phyloP scores from a whole-genome alignment of 2,329 filamentous ascomycete species.

The Colletotrichum sp. region DNA sequence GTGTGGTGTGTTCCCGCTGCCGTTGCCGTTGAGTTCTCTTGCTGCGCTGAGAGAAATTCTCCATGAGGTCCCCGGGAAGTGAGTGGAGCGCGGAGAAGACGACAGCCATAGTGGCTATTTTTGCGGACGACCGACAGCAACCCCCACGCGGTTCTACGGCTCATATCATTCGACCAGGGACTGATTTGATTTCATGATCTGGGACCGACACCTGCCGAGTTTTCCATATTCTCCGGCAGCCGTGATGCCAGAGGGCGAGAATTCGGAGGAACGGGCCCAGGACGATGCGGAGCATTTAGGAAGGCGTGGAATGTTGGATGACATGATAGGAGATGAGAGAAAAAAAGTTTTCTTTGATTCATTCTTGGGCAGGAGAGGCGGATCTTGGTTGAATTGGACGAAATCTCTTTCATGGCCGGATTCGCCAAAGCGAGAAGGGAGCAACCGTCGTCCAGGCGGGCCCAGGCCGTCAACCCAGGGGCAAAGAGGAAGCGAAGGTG shows the following conservation, averaged over 20 bases:
- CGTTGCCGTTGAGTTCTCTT: not conserved
- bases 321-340: not conserved
- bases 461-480: not conserved
- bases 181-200: not conserved
- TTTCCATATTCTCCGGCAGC: not conserved
- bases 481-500: not conserved
- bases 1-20: not conserved
- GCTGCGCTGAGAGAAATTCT: not conserved
- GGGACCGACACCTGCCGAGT: not conserved
- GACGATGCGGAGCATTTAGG: slow-evolving; percentile 4
- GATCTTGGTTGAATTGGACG: not conserved
- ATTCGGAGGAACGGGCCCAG: not conserved
- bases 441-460: not conserved
- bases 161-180: slow-evolving; percentile 7
- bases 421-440: not conserved
- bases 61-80: not conserved
- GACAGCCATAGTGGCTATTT: slow-evolving; percentile 9
- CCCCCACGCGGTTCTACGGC: slow-evolving; percentile 13
- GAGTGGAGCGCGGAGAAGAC: slow-evolving; percentile 9
- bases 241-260: not conserved
- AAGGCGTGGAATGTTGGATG: not conserved
- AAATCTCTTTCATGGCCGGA: not conserved
- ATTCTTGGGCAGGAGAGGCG: not conserved
- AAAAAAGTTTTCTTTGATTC: not conserved
- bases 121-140: not conserved